phyloP scores from a whole-genome alignment of 768 basidiomycete species.

The Hypholoma fasciculare region DNA sequence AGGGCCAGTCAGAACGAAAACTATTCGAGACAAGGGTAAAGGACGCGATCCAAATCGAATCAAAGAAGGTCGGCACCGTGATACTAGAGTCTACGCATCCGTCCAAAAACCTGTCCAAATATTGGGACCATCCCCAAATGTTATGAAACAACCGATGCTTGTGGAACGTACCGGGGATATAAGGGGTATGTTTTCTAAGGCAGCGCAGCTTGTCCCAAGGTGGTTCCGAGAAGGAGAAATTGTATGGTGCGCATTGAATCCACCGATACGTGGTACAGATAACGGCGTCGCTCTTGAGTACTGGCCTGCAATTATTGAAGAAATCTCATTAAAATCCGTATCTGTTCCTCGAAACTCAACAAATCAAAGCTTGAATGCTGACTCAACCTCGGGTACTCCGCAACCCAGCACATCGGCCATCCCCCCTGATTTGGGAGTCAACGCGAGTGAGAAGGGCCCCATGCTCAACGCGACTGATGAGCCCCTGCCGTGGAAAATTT shows the following conservation, averaged over 20 bases:
- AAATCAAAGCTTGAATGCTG: background rate
- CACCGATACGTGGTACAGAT: constrained; percentile 44
- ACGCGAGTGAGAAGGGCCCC: constrained; percentile 21
- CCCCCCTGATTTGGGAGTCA: constrained; percentile 6
- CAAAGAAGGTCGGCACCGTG: constrained; percentile 18
- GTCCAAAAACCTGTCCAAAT: constrained; percentile 35
- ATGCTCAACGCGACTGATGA: constrained; percentile 21
- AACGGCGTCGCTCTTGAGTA: constrained; percentile 51
- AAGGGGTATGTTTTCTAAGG: constrained; percentile 50
- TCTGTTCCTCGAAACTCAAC: constrained; percentile 29
- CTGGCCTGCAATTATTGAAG: constrained; percentile 76
- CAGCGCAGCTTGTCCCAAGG: constrained; percentile 46
- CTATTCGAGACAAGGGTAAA: constrained; percentile 24
- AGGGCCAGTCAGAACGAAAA: constrained; percentile 19
- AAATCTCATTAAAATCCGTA: constrained; percentile 48
- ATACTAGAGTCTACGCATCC: constrained; percentile 38
- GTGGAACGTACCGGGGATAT: constrained; percentile 68
- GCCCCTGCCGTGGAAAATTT: constrained; percentile 52
- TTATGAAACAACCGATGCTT: constrained; percentile 47
- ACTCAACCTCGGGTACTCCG: background rate
- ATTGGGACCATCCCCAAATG: constrained; percentile 29
- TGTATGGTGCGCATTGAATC: constrained; percentile 64
- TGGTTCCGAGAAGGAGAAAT: constrained; percentile 72
- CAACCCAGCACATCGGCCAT: constrained; percentile 10
- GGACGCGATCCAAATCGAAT: constrained; percentile 15